These are phyloP conservation scores for Cryptococcus jaspeensis DNA, from an alignment of 1,284 basidiomycete genomes.

Conservation along the genomic window DNA sequence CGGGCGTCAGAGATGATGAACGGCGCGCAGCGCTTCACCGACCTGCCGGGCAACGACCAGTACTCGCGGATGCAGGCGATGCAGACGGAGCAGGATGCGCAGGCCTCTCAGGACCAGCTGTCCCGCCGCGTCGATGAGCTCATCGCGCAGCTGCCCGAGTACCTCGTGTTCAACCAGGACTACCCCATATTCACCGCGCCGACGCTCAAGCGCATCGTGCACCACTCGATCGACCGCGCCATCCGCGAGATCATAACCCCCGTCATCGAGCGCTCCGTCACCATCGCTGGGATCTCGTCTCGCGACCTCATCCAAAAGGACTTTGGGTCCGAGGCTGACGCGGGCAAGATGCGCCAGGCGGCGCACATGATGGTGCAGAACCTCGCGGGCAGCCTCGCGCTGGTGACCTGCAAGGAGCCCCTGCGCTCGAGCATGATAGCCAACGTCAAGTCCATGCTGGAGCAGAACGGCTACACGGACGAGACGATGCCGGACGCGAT, in stretches of 20 bases:
- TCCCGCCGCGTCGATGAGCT: constrained; percentile 54
- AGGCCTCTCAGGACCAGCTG: constrained; percentile 51
- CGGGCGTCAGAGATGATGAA: constrained; percentile 37
- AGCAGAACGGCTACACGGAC: constrained; percentile 84
- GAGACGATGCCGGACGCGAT: constrained; percentile 57
- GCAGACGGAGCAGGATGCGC: constrained; percentile 47
- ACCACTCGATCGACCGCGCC: constrained; percentile 87
- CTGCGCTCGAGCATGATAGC: constrained; percentile 88
- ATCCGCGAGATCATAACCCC: constrained; percentile 98
- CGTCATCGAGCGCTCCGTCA: constrained; percentile 98
- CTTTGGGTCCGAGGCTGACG: constrained; percentile 90
- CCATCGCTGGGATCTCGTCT: constrained; percentile 97
- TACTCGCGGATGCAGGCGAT: constrained; percentile 46
- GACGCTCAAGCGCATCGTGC: constrained; percentile 86
- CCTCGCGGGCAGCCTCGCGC: constrained; percentile 90
- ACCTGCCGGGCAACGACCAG: constrained; percentile 36
- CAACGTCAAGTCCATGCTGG: constrained; percentile 76
- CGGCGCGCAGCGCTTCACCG: constrained; percentile 32
- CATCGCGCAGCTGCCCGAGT: constrained; percentile 69
- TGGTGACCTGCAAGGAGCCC: constrained; percentile 99
- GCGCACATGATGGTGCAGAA: constrained; percentile 97
- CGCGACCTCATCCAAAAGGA: constrained; percentile 95
- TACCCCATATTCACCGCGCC: constrained; percentile 65
- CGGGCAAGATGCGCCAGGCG: constrained; percentile 85
- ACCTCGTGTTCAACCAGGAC: constrained; percentile 71